Conservation (phyloP, 2,329 filamentous ascomycete genomes). For the Cladosporium halotolerans region DNA sequence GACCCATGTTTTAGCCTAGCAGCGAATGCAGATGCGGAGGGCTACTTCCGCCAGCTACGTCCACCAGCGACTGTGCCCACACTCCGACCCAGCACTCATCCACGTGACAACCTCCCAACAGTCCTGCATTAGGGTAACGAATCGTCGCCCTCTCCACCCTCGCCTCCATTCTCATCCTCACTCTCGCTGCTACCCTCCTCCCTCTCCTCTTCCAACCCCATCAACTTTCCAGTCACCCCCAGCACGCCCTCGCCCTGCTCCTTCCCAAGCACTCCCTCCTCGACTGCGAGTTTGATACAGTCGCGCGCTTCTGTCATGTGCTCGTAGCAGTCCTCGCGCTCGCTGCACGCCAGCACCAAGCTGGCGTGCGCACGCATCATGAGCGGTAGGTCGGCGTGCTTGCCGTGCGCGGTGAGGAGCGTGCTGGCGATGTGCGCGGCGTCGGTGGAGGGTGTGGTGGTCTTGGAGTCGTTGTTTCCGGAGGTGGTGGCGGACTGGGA, state of each 20-base stretch:
- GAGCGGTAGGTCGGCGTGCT: slow-evolving; percentile 1
- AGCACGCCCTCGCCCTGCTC: neutral
- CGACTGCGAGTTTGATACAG: neutral
- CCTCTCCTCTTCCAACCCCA: neutral
- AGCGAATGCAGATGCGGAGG: no score
- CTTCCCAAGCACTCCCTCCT: neutral
- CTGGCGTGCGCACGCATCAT: neutral
- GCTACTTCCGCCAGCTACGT: no score
- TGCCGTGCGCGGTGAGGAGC: neutral
- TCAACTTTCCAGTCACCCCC: neutral
- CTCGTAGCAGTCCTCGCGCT: slow-evolving; percentile 1
- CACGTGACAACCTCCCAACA: no score
- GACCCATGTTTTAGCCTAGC: no score
- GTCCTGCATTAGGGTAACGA: neutral
- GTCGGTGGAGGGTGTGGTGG: no score
- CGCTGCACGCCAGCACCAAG: slow-evolving; percentile 1
- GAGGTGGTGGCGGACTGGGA: no score
- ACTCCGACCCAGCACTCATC: no score
- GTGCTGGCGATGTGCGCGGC: neutral
- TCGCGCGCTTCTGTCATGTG: neutral
- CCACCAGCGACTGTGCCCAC: no score
- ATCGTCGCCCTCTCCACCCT: slow-evolving; percentile 3
- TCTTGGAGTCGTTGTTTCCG: no score
- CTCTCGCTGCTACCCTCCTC: neutral
- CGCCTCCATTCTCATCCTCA: slow-evolving; percentile 7